Evolutionary conservation across 768 basidiomycete genomes (phyloP).

Genomic region (Termitomyces sp.): DNA sequence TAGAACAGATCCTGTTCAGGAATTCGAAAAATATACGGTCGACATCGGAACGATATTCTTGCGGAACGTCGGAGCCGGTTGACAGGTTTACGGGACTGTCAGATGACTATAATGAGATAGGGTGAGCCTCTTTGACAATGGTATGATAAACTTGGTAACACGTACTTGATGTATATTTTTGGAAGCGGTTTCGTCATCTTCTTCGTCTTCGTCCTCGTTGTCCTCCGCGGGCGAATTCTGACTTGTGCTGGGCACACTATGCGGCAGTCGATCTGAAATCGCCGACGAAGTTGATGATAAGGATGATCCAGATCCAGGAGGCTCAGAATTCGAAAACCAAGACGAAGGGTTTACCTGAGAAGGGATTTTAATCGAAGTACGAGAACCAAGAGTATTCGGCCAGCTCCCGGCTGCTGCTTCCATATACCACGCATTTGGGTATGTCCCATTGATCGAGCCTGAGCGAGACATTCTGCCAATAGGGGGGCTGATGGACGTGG

Average conservation of each 20-base stretch:
- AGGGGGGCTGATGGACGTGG: conserved; percentile 28
- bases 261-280: conserved; percentile 24
- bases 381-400: conserved; percentile 13
- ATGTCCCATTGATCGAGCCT: conserved; percentile 49
- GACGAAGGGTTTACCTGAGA: conserved; percentile 10
- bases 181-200: conserved; percentile 30
- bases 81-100: conserved; percentile 28
- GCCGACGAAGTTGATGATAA: conserved; percentile 23
- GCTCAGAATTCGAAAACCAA: conserved; percentile 20
- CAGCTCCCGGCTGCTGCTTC: conserved; percentile 27
- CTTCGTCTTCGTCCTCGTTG: conserved; percentile 40
- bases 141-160: neutral
- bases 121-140: conserved; percentile 2
- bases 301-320: conserved; percentile 14
- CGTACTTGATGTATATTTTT: conserved; percentile 19
- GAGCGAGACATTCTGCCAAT: conserved; percentile 58
- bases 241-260: conserved; percentile 26
- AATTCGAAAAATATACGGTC: conserved; percentile 92
- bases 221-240: conserved; percentile 44
- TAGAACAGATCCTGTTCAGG: conserved; percentile 84
- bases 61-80: conserved; percentile 56
- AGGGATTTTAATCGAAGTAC: neutral
- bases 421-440: conserved; percentile 33
- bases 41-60: conserved; percentile 78
- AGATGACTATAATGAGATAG: conserved; percentile 19